Conservation (phyloP, 176 grass and related monocot genomes). For the Lolium rigidum region DNA sequence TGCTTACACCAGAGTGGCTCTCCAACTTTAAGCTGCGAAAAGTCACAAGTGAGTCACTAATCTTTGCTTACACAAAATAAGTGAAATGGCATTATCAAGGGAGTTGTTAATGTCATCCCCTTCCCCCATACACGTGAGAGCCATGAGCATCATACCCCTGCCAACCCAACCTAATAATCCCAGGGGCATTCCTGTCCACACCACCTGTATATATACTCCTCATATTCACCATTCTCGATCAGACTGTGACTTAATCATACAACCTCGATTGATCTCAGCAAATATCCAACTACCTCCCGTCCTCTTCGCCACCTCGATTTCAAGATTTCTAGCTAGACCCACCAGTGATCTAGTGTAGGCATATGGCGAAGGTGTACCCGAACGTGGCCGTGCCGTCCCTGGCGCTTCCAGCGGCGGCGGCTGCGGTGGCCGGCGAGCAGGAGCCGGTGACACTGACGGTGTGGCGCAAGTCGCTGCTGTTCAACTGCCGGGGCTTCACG, state of each 20-base stretch:
- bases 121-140: constrained; percentile 36
- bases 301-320: background rate
- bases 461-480: constrained; percentile 92
- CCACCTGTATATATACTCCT: constrained; percentile 37
- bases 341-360: background rate
- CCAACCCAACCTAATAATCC: constrained; percentile 49
- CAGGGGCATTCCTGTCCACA: constrained; percentile 52
- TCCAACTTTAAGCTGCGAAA: background rate
- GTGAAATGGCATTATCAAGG: constrained; percentile 36
- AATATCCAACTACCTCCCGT: background rate
- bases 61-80: constrained; percentile 11
- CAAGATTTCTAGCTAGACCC: background rate
- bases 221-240: constrained; percentile 26
- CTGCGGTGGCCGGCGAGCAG: background rate
- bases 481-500: constrained; percentile 83
- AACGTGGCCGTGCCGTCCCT: constrained; percentile 46
- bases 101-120: constrained; percentile 39
- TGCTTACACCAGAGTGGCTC: background rate
- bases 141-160: constrained; percentile 44
- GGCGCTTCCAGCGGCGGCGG: background rate
- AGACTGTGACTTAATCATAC: constrained; percentile 39
- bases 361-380: constrained; percentile 65
- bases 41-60: constrained; percentile 11
- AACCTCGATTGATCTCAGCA: background rate
- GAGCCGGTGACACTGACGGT: constrained; percentile 72